Evolutionary conservation across 1,139 yeast species (phyloP).

Genomic region (Candida sp.): DNA sequence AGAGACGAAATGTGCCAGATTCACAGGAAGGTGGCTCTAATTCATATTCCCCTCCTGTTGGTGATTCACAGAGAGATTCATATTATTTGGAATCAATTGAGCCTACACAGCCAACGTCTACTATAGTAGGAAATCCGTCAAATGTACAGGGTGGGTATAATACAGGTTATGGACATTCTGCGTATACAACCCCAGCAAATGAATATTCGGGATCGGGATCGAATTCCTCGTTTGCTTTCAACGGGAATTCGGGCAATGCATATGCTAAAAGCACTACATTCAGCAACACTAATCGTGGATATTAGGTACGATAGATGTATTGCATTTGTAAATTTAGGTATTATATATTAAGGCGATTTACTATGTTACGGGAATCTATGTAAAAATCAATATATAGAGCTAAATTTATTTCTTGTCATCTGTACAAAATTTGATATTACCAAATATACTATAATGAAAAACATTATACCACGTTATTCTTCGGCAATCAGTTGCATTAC

Average conservation of each 20-base stretch:
- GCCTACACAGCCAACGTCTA: constrained; percentile 44
- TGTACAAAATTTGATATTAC: constrained; percentile 41
- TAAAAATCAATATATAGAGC: too few relatives aligned
- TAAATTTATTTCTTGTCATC: constrained; percentile 3
- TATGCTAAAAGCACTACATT: neutral
- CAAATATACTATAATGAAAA: constrained; percentile 47
- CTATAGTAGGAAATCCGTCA: constrained; percentile 42
- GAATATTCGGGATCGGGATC: neutral
- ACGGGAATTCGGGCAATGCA: neutral
- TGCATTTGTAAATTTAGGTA: neutral
- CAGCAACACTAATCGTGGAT: constrained; percentile 1
- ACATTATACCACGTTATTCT: constrained; percentile 50
- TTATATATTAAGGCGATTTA: too few relatives aligned
- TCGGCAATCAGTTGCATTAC: constrained; percentile 29
- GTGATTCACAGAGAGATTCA: constrained; percentile 28
- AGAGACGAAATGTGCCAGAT: constrained; percentile 3
- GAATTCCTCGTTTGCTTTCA: neutral
- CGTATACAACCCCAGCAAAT: constrained; percentile 1
- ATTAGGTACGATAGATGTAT: neutral
- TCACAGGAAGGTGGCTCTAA: neutral
- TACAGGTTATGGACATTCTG: constrained; percentile 2
- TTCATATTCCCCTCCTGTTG: constrained; percentile 4
- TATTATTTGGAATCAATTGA: constrained; percentile 29
- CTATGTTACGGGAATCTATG: too few relatives aligned
- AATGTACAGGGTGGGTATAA: constrained; percentile 16